These are phyloP conservation scores for Mucor velutinosus DNA, from an alignment of 371 early-diverging fungal species.

Conservation along the genomic window DNA sequence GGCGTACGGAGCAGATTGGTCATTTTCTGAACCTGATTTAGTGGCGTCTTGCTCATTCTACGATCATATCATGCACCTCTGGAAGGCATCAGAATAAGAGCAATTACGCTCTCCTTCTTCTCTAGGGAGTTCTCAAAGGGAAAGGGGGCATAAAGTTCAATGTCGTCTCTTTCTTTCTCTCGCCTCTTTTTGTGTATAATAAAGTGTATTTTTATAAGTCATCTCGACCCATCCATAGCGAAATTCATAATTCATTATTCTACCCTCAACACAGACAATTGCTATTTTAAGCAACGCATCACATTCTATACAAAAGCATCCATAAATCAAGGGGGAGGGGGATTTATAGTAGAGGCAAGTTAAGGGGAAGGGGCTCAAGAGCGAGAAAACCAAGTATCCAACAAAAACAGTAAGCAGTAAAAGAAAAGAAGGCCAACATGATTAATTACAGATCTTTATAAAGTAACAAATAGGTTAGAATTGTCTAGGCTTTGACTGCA, in stretches of 20 bases:
- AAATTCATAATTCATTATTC: not conserved
- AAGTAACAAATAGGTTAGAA: not conserved
- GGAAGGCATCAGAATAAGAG: conserved; percentile 47
- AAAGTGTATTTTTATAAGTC: not conserved
- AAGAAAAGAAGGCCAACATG: too few species aligned
- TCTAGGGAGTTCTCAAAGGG: not conserved
- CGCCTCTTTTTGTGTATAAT: not conserved
- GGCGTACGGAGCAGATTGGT: conserved; percentile 94
- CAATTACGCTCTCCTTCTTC: not conserved
- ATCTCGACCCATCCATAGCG: not conserved
- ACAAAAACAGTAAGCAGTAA: conserved; percentile 2
- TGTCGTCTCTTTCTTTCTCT: not conserved
- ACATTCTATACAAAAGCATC: not conserved
- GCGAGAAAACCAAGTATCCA: not conserved
- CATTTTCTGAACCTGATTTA: conserved; percentile 49
- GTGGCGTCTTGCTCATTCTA: conserved; percentile 94
- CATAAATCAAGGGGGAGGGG: not conserved
- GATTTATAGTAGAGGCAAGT: not conserved
- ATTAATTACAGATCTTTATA: not conserved
- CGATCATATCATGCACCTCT: conserved; percentile 86
- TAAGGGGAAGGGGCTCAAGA: not conserved
- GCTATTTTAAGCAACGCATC: not conserved
- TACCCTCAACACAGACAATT: not conserved
- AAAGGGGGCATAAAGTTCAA: not conserved
- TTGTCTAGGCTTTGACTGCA: conserved; percentile 14